These are phyloP conservation scores for Lachnellula suecica DNA, from an alignment of 2,329 filamentous ascomycete genomes.

Conservation along the genomic window DNA sequence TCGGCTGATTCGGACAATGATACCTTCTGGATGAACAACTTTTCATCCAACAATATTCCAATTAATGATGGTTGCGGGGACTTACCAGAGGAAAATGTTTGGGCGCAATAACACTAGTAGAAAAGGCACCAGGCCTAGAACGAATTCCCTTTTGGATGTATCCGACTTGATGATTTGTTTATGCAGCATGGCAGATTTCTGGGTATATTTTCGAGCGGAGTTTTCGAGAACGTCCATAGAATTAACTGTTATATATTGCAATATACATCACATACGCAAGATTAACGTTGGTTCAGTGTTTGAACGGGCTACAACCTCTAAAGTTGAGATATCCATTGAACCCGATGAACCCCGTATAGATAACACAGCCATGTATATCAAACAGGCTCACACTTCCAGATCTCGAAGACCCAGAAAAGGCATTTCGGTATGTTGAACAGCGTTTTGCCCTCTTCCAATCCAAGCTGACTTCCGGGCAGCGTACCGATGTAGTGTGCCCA, in stretches of 20 bases:
- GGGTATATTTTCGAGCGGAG: conserved; percentile 7
- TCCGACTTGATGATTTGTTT: conserved; percentile 25
- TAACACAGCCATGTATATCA: too few relatives aligned
- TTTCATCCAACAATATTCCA: conserved; percentile 22
- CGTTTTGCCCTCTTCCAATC: too few relatives aligned
- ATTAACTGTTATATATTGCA: conserved; percentile 18
- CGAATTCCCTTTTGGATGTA: conserved; percentile 25
- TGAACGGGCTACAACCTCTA: too few relatives aligned
- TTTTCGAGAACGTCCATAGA: conserved; percentile 24
- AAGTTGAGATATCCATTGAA: too few relatives aligned
- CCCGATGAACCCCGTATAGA: too few relatives aligned
- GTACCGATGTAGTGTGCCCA: too few relatives aligned
- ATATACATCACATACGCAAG: conserved; percentile 20
- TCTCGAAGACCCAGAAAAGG: too few relatives aligned
- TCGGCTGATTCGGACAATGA: conserved; percentile 49
- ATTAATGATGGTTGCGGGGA: conserved; percentile 19
- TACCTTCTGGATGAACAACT: conserved; percentile 41
- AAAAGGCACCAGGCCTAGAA: conserved; percentile 35
- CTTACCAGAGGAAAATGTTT: conserved; percentile 28
- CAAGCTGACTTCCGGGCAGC: too few relatives aligned
- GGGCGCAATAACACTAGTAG: conserved; percentile 35
- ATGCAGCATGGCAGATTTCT: conserved; percentile 16
- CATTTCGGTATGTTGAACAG: too few relatives aligned
- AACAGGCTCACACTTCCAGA: too few relatives aligned
- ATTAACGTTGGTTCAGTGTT: too few relatives aligned